These are phyloP conservation scores for Ganoderma leucocontextum DNA, from an alignment of 1,284 basidiomycete genomes.

Conservation along the genomic window DNA sequence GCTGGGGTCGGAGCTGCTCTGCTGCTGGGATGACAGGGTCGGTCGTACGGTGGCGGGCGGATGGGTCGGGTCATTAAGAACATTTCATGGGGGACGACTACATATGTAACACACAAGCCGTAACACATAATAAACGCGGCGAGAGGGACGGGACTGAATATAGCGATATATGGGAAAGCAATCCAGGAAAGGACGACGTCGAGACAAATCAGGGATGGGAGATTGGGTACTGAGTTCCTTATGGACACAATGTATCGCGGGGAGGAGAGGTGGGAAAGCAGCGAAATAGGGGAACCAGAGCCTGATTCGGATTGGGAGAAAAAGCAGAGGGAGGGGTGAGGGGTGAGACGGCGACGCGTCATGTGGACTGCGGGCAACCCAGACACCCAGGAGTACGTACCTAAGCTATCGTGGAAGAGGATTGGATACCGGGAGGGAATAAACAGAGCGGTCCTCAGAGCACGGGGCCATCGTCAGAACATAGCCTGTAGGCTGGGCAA, in stretches of 20 bases:
- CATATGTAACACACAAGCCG: constrained; percentile 33
- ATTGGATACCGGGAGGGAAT: constrained; percentile 11
- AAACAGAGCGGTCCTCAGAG: constrained; percentile 15
- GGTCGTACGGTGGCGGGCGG: background rate
- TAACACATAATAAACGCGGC: constrained; percentile 15
- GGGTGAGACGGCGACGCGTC: constrained; percentile 20
- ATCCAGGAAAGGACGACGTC: constrained; percentile 20
- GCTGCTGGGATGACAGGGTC: background rate
- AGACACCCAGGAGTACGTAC: constrained; percentile 22
- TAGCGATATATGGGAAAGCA: constrained; percentile 35
- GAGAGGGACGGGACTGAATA: constrained; percentile 11
- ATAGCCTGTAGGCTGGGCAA: constrained; percentile 36
- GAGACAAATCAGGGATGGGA: constrained; percentile 18
- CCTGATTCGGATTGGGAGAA: background rate
- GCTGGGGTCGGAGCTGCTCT: background rate
- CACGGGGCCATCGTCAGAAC: constrained; percentile 24
- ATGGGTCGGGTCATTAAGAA: constrained; percentile 18
- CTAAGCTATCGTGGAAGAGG: constrained; percentile 27
- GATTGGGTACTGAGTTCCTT: constrained; percentile 14
- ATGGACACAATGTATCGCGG: constrained; percentile 26
- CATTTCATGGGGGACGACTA: constrained; percentile 31
- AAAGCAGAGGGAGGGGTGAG: background rate
- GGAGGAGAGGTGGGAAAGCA: background rate
- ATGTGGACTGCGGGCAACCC: constrained; percentile 11
- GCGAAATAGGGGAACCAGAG: background rate